Base-by-base conservation (phyloP, 2,329 filamentous ascomycete species). In the Endocalyx cinctus region DNA sequence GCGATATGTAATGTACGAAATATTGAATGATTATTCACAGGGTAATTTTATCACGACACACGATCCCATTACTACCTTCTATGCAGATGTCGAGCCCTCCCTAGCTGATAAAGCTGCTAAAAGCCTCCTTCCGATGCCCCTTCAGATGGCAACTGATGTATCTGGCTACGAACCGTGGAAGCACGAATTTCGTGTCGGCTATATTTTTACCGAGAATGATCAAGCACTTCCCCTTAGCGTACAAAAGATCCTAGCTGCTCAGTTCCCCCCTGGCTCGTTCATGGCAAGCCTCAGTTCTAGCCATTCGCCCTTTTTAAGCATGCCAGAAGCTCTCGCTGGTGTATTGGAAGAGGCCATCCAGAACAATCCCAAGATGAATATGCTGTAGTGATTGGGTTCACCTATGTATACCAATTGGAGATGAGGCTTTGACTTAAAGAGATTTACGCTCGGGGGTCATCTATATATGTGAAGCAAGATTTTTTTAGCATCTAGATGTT, bases 151-250 rank as follows among this genome's bases (percentile, higher is more conserved):
- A 17, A 25, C 8, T 4, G 40, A 41, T 19, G 19, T 20, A 15
- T 28, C 29, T 4, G 26, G 12, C 12, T 40, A 33, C 17, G 37
- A 32, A 16, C 40, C 40, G 1, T 41, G 38, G 34, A 30, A 37
- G 11, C 11, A 37, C 1, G 37, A 25, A 13, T 37, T 43, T 33
- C 27, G 34, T 7, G 38, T 43, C 23, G 40, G 40, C 5, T 43
- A 37, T 18, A 31, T 43, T 15, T 40, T 40, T 27, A 35, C 37
- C 4, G 37, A 40, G 19, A 16, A 35, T 8, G 40, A 43, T 22
- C 29, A 31, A 12, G 19, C 23, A 8, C 13, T 41, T 7, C 25
- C 25, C 10, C 16, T 41, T 2, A 22, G 14, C 10, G 17, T 10
- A 10, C 40, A 43, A 32, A 34, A 35, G 16, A n/a, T 16, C 6